phyloP scores from a whole-genome alignment of 2,329 filamentous ascomycete genomes.

The Cladophialophora yegresii region DNA sequence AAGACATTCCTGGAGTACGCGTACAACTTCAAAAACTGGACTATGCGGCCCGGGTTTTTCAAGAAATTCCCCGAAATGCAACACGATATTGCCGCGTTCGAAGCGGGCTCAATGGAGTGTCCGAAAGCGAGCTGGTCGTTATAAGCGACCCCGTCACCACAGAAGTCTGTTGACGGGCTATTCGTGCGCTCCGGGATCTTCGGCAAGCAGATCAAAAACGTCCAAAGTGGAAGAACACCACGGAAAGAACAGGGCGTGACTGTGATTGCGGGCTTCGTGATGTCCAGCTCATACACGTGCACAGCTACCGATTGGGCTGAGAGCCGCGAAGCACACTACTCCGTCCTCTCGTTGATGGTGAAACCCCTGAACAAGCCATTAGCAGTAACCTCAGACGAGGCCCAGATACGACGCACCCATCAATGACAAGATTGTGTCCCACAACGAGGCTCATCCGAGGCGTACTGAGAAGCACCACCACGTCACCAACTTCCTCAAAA shows the following conservation, averaged over 20 bases:
- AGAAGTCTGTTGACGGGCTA: no score
- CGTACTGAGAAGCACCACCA: conserved; percentile 28
- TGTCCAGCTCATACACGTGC: not conserved
- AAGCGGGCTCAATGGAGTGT: conserved; percentile 20
- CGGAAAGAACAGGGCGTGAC: not conserved
- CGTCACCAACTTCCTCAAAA: conserved; percentile 31
- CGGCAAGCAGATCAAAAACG: not conserved
- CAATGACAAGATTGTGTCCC: conserved; percentile 32
- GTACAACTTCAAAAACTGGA: conserved; percentile 35
- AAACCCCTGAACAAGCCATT: conserved; percentile 22
- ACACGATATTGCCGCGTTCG: conserved; percentile 32
- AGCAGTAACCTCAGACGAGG: not conserved
- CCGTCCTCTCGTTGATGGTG: conserved; percentile 29
- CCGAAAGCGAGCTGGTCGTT: conserved; percentile 19
- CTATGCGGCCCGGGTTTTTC: conserved; percentile 36
- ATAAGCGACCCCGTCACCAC: not conserved
- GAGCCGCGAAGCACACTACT: not conserved
- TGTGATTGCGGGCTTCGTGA: not conserved
- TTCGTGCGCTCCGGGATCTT: no score
- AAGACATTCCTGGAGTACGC: conserved; percentile 32
- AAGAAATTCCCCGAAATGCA: conserved; percentile 35
- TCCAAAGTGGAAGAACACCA: not conserved
- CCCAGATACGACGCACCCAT: conserved; percentile 19
- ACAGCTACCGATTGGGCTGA: not conserved
- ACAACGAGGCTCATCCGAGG: conserved; percentile 31